Evolutionary conservation across 768 basidiomycete species (phyloP).

Genomic region (Leccinum subgranulosum): DNA sequence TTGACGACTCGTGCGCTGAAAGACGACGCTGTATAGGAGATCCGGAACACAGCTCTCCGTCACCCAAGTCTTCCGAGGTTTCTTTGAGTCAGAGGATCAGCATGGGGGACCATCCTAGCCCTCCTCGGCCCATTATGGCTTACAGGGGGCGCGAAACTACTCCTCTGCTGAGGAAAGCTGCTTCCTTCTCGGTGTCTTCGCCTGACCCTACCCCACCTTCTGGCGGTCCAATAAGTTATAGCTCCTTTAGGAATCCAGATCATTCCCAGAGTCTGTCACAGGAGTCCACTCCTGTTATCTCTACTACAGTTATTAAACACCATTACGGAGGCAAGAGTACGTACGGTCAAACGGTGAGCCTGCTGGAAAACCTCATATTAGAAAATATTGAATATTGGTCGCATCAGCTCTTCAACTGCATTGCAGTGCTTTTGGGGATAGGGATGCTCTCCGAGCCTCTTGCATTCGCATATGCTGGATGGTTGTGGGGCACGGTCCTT

Average conservation of each 20-base stretch:
- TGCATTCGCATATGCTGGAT: slow-evolving; percentile 90
- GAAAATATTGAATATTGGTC: slow-evolving; percentile 1
- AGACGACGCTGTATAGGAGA: slow-evolving; percentile 3
- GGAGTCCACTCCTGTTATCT: not conserved
- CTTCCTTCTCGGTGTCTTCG: slow-evolving; percentile 33
- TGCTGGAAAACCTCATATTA: not conserved
- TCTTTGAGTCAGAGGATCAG: slow-evolving; percentile 21
- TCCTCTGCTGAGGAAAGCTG: slow-evolving; percentile 40
- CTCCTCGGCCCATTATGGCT: not conserved
- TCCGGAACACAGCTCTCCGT: not conserved
- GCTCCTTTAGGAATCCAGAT: not conserved
- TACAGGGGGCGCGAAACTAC: slow-evolving; percentile 27
- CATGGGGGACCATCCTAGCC: not conserved
- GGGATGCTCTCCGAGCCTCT: slow-evolving; percentile 88
- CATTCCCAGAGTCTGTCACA: not conserved
- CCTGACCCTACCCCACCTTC: not conserved
- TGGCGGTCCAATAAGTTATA: not conserved
- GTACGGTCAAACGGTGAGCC: slow-evolving; percentile 66
- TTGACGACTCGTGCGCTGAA: not conserved
- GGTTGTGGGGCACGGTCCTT: slow-evolving; percentile 73
- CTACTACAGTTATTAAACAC: slow-evolving; percentile 10
- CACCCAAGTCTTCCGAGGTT: slow-evolving; percentile 15
- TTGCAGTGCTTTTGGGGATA: slow-evolving; percentile 82
- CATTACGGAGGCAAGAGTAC: slow-evolving; percentile 58
- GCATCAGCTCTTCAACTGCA: slow-evolving; percentile 79